Base-by-base conservation (phyloP, 179 eudicot species). In the Carnegiea gigantea region DNA sequence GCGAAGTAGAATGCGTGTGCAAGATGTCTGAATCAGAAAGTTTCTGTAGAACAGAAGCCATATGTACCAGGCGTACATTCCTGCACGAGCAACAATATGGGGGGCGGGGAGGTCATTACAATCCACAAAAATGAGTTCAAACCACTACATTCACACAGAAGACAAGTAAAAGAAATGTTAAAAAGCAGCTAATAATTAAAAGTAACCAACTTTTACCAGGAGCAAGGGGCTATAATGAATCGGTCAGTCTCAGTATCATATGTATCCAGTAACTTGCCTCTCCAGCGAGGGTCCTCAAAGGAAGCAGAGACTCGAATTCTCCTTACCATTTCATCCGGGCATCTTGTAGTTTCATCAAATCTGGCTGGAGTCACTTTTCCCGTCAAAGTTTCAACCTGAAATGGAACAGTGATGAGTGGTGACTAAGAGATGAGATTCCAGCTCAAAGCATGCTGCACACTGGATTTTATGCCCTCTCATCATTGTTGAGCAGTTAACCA, bases 311-410 rank as follows among this genome's bases (percentile, higher is more conserved):
- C 38, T 53, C 99, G 90, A 81, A 91, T 86, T 89, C 97, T 89
- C 77, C 98, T 88, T 28, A 96, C 93, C 77, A 94, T 73, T 82
- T 92, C 98, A 86, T 96, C 98, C 4, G 99, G 98, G 77, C 96
- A 90, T 85, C 98, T 92, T 38, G 97, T 90, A n/a, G 89, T 92
- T 53, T 81, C 81, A 84, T 96, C 97, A 82, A 92, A 96, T 80
- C 85, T 86, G 76, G 98, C 92, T 40, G 98, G 97, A 57, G 80
- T 57, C 38, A 93, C 57, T 36, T 84, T 88, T 81, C 99, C 99
- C 15, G 86, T 92, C 65, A 87, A 88, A 75, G 96, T 91, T 77
- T 96, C 97, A 40, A 92, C 89, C 99, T 96, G 87, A 80, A 76
- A 81, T 78, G 12, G 24, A 74, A 78, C 70, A 77, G 24, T 30